Conservation (phyloP, 306 rosid genomes). For the Medicago lupulina region DNA sequence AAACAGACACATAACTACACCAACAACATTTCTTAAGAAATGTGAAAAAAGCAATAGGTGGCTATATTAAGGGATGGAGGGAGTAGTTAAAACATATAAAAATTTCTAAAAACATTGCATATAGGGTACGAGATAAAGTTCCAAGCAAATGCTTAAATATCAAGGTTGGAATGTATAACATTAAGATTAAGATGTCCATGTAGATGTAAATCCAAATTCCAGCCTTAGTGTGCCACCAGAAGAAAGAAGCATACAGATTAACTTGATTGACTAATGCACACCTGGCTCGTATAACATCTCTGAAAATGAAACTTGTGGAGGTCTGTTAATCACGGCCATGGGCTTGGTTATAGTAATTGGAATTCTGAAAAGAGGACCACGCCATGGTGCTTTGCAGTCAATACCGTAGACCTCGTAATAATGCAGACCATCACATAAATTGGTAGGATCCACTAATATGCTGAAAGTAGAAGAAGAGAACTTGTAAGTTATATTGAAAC, state of each 20-base stretch:
- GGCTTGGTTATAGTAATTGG: slow-evolving; percentile 93
- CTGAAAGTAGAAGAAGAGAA: slow-evolving; percentile 61
- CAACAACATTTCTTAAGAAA: too few relatives aligned
- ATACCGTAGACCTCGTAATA: slow-evolving; percentile 84
- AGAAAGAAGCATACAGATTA: slow-evolving; percentile 42
- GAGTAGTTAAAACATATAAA: slow-evolving; percentile 7
- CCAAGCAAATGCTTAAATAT: slow-evolving; percentile 31
- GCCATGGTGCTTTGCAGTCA: slow-evolving; percentile 98
- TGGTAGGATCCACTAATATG: slow-evolving; percentile 81
- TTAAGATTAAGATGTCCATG: background rate
- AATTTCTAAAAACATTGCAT: slow-evolving; percentile 27
- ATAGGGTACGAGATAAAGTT: slow-evolving; percentile 27
- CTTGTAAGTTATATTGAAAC: slow-evolving; percentile 31
- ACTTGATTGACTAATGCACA: slow-evolving; percentile 41
- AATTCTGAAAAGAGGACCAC: slow-evolving; percentile 93
- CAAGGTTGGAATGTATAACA: slow-evolving; percentile 3
- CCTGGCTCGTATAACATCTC: slow-evolving; percentile 85
- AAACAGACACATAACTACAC: too few relatives aligned
- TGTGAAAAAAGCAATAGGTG: too few relatives aligned
- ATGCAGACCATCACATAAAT: slow-evolving; percentile 82
- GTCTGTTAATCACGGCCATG: slow-evolving; percentile 60
- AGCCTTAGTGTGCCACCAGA: slow-evolving; percentile 23
- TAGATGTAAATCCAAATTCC: slow-evolving; percentile 32
- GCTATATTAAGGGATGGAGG: too few relatives aligned
- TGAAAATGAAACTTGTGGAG: slow-evolving; percentile 72